These are phyloP conservation scores for Pleochaeta shiraiana DNA, from an alignment of 2,329 filamentous ascomycete genomes.

Conservation along the genomic window DNA sequence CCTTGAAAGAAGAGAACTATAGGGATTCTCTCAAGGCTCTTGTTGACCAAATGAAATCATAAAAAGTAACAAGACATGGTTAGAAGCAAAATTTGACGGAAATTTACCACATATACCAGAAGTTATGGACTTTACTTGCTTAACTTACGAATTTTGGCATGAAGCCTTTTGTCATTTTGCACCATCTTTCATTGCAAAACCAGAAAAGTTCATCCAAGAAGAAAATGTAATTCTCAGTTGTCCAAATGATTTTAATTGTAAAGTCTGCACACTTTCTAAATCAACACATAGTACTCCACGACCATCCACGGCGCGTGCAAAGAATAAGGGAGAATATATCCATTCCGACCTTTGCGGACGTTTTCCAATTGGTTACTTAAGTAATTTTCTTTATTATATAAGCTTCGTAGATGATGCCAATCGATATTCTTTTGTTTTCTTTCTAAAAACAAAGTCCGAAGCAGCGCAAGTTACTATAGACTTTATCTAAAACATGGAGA, in stretches of 20 bases:
- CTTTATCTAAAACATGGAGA: not conserved
- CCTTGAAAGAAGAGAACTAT: no score
- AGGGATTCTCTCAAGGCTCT: no score
- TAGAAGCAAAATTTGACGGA: not conserved
- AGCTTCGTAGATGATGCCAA: not conserved
- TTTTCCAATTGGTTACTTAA: not conserved
- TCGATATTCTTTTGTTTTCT: not conserved
- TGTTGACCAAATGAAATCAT: no score
- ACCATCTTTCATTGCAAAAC: not conserved
- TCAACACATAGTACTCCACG: not conserved
- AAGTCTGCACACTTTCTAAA: not conserved
- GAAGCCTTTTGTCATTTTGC: conserved; percentile 2
- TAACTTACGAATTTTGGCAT: conserved; percentile 2
- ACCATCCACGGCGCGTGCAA: not conserved
- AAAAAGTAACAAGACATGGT: not conserved
- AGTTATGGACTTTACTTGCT: not conserved
- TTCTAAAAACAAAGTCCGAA: not conserved
- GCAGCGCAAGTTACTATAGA: not conserved
- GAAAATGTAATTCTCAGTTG: not conserved
- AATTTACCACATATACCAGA: not conserved
- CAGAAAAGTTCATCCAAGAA: not conserved
- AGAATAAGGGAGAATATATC: not conserved
- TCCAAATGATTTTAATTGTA: not conserved
- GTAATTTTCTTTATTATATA: not conserved
- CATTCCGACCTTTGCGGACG: not conserved